These are phyloP conservation scores for Bolboschoenoplectus hybrid DNA, from an alignment of 202 grass and related monocot species.

Conservation along the genomic window DNA sequence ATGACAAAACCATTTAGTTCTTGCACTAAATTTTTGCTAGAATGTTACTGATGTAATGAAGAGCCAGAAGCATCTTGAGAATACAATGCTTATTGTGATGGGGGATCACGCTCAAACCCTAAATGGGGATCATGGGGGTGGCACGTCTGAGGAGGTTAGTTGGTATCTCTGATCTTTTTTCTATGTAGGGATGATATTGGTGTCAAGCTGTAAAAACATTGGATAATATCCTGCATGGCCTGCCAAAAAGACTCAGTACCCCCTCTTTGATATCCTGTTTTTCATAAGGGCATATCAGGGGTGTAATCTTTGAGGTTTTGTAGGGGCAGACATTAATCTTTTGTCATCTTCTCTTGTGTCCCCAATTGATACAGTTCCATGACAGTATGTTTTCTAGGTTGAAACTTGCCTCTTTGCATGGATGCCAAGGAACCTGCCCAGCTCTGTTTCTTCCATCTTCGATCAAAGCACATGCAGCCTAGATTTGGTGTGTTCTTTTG, in stretches of 20 bases:
- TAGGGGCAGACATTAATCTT: neutral
- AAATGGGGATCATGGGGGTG: conserved; percentile 97
- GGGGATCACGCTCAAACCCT: conserved; percentile 96
- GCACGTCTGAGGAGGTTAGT: conserved; percentile 85
- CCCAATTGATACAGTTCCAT: conserved; percentile 23
- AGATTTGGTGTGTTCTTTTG: neutral
- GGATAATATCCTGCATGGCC: neutral
- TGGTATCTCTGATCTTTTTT: conserved; percentile 40
- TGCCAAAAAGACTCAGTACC: neutral
- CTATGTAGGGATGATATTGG: conserved; percentile 26
- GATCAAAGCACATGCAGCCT: neutral
- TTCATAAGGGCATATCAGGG: neutral
- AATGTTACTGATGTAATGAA: conserved; percentile 73
- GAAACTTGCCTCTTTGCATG: conserved; percentile 91
- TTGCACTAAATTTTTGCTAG: conserved; percentile 38
- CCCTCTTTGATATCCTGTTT: neutral
- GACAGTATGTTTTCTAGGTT: conserved; percentile 60
- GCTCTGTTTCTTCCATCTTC: conserved; percentile 52
- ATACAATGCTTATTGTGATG: conserved; percentile 92
- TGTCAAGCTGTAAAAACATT: neutral
- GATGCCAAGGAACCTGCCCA: conserved; percentile 63
- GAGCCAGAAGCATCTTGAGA: conserved; percentile 72
- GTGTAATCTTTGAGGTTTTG: conserved; percentile 1
- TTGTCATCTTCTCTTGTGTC: neutral
- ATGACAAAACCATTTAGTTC: conserved; percentile 2